Percentiles rank a stretch among this genome's conserved stretches.
phyloP scores from a whole-genome alignment of 2,329 filamentous ascomycete species.

The Penicillium brasilianum region DNA sequence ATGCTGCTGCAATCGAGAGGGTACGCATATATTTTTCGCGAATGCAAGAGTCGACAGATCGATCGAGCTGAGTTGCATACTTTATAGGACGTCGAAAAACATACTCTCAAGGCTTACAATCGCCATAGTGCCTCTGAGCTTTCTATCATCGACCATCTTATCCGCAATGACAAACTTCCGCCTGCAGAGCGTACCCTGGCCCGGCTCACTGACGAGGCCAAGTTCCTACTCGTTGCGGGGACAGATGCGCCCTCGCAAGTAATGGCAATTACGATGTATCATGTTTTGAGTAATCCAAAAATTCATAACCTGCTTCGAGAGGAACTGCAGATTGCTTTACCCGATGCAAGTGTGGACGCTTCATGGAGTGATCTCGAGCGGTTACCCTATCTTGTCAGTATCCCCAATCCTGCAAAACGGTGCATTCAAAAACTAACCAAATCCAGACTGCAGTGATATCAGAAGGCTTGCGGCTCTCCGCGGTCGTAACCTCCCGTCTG shows the following conservation, averaged over 20 bases:
- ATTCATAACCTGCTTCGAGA: background rate
- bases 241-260: slow-evolving; percentile 4
- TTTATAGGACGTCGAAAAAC: background rate
- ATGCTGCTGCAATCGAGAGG: slow-evolving; percentile 1
- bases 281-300: background rate
- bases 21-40: background rate
- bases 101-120: background rate
- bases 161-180: background rate
- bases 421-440: background rate
- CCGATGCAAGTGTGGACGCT: background rate
- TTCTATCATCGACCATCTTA: background rate
- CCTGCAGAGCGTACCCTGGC: background rate
- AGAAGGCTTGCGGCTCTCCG: background rate
- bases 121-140: background rate
- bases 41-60: background rate
- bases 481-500: background rate
- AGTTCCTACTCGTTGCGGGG: background rate
- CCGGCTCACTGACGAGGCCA: background rate
- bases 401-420: no score
- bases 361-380: slow-evolving; percentile 1
- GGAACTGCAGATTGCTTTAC: background rate
- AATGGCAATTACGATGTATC: slow-evolving; percentile 1
- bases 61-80: background rate
- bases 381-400: slow-evolving; percentile 3
- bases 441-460: background rate